Conservation (phyloP, 163 green algal species). For the Scenedesmus sp. region DNA sequence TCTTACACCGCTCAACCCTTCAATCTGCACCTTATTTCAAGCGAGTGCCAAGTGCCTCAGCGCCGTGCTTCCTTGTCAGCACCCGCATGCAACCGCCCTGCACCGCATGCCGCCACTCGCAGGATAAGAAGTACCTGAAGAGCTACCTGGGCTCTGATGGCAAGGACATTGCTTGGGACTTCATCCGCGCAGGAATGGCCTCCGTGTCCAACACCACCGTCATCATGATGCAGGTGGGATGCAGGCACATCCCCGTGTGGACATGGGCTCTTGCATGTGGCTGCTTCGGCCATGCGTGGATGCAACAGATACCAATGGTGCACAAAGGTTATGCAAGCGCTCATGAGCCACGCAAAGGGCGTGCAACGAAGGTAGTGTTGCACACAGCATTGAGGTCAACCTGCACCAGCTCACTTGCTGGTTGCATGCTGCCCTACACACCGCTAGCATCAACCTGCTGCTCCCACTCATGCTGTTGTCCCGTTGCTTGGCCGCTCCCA, state of each 20-base stretch:
- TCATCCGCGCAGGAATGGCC: slow-evolving; percentile 87
- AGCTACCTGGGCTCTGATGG: slow-evolving; percentile 78
- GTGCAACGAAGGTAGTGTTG: neutral
- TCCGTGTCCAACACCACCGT: slow-evolving; percentile 81
- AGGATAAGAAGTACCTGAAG: slow-evolving; percentile 71
- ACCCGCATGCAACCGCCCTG: no score
- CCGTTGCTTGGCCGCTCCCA: neutral
- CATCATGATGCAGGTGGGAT: slow-evolving; percentile 79
- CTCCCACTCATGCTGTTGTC: neutral
- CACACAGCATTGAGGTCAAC: neutral
- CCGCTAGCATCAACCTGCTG: slow-evolving; percentile 5
- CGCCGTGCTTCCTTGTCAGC: neutral
- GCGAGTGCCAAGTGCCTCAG: neutral
- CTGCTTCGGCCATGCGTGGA: neutral
- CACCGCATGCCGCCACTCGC: neutral
- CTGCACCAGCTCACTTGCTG: no score
- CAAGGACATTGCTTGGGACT: slow-evolving; percentile 86
- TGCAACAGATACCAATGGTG: neutral
- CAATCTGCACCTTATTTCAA: neutral
- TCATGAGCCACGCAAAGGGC: neutral
- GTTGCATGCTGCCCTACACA: neutral
- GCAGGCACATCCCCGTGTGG: neutral
- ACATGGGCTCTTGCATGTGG: neutral
- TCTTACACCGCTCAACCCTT: neutral
- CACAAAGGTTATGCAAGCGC: neutral